phyloP scores from a whole-genome alignment of 2,329 filamentous ascomycete species.

The Colletotrichum plurivorum region DNA sequence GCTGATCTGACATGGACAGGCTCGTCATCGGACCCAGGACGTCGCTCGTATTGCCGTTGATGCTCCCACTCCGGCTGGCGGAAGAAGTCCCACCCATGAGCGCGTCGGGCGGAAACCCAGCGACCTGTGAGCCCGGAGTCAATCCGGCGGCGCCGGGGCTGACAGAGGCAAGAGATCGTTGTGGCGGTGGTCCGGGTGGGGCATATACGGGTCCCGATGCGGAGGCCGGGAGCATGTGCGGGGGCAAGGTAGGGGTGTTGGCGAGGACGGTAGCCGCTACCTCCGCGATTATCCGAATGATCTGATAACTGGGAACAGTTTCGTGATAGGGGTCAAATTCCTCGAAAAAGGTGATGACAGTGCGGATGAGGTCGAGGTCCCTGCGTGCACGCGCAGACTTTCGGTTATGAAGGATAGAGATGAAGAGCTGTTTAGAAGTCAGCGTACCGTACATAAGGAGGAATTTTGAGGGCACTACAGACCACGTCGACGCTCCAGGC shows the following conservation, averaged over 20 bases:
- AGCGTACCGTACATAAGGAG: slow-evolving; percentile 19
- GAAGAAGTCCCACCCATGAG: neutral
- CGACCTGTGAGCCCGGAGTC: neutral
- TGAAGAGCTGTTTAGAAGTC: no score
- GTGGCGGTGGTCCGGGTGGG: neutral
- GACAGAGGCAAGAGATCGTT: neutral
- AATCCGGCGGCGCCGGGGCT: slow-evolving; percentile 1
- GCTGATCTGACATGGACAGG: slow-evolving; percentile 28
- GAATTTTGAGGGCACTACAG: neutral
- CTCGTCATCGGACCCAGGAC: slow-evolving; percentile 25
- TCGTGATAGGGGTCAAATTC: slow-evolving; percentile 30
- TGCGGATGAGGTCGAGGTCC: slow-evolving; percentile 36
- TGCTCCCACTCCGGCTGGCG: slow-evolving; percentile 11
- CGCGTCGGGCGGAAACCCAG: slow-evolving; percentile 9
- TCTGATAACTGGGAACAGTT: slow-evolving; percentile 22
- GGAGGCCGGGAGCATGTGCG: slow-evolving; percentile 31
- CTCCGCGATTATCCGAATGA: slow-evolving; percentile 28
- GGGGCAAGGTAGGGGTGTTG: slow-evolving; percentile 32
- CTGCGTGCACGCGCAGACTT: slow-evolving; percentile 20
- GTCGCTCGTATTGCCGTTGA: slow-evolving; percentile 9
- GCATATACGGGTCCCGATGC: neutral
- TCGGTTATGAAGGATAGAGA: slow-evolving; percentile 31
- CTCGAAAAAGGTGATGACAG: slow-evolving; percentile 33
- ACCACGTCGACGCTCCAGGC: slow-evolving; percentile 34
- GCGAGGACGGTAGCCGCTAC: slow-evolving; percentile 35